Evolutionary conservation across 1,139 yeast genomes (phyloP).

Genomic region (Pichia sp.): DNA sequence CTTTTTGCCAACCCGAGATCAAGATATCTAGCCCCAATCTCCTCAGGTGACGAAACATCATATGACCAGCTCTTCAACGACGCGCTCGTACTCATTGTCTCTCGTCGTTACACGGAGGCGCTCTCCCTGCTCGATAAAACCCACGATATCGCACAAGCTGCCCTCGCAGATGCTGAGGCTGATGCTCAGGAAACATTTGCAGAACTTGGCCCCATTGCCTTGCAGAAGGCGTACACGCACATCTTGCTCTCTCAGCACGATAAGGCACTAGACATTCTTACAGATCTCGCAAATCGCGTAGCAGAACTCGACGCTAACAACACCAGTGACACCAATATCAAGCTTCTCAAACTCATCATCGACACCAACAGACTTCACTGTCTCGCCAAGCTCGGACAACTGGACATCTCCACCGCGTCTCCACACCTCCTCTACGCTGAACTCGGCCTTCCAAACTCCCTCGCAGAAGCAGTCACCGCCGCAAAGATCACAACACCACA

Average conservation of each 20-base stretch:
- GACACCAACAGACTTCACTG: neutral
- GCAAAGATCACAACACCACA: conserved; percentile 41
- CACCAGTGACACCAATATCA: too few relatives aligned
- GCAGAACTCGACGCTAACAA: too few relatives aligned
- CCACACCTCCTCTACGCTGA: conserved; percentile 38
- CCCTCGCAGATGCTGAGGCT: conserved; percentile 34
- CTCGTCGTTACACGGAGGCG: conserved; percentile 38
- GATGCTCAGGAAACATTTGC: conserved; percentile 32
- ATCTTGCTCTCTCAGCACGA: conserved; percentile 39
- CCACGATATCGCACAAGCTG: conserved; percentile 19
- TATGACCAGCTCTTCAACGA: conserved; percentile 64
- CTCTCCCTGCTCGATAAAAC: conserved; percentile 47
- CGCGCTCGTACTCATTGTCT: conserved; percentile 48
- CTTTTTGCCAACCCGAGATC: conserved; percentile 1
- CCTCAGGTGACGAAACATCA: conserved; percentile 22
- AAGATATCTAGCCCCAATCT: conserved; percentile 5
- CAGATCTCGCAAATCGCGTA: neutral
- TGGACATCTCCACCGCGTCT: conserved; percentile 13
- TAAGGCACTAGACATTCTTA: conserved; percentile 35
- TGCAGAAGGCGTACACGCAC: conserved; percentile 65
- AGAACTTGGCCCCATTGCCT: conserved; percentile 55
- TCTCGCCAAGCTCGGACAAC: too few relatives aligned
- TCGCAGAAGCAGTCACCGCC: conserved; percentile 30
- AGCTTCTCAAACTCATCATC: conserved; percentile 11
- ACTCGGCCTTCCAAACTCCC: conserved; percentile 35